Conservation (phyloP, 352 stramenopile species). For the Chrysophaeum taylorii region DNA sequence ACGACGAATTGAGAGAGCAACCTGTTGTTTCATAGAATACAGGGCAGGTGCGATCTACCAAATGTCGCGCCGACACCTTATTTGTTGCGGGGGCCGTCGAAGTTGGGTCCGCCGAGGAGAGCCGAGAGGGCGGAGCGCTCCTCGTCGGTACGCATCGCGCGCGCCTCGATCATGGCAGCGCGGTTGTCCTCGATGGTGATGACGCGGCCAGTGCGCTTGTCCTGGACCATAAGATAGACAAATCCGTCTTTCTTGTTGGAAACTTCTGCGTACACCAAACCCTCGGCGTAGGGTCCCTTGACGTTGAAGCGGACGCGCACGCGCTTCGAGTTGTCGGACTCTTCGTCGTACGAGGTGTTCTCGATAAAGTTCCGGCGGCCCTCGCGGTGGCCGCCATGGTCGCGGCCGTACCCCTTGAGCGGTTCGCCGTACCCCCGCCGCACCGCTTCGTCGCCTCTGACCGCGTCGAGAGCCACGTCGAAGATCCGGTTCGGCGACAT, state of each 20-base stretch:
- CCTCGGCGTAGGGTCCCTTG: slow-evolving; percentile 71
- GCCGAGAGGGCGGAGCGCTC: not conserved
- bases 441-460: slow-evolving; percentile 48
- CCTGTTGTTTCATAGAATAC: too few species aligned
- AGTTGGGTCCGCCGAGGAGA: not conserved
- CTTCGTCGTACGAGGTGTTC: slow-evolving; percentile 74
- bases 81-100: not conserved
- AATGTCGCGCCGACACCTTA: too few species aligned
- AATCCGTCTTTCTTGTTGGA: slow-evolving; percentile 65
- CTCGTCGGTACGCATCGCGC: not conserved
- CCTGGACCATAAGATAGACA: slow-evolving; percentile 85
- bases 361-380: slow-evolving; percentile 87
- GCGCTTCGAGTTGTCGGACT: slow-evolving; percentile 57
- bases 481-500: slow-evolving; percentile 54
- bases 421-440: slow-evolving; percentile 66
- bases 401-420: slow-evolving; percentile 80
- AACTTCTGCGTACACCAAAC: slow-evolving; percentile 80
- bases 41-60: too few species aligned
- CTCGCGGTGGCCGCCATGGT: slow-evolving; percentile 79
- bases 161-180: slow-evolving; percentile 38
- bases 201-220: slow-evolving; percentile 72
- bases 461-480: slow-evolving; percentile 34
- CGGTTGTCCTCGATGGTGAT: slow-evolving; percentile 83
- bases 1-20: too few species aligned
- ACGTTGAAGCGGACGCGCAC: slow-evolving; percentile 83